Percentiles rank a stretch among this genome's conserved stretches.
phyloP scores from a whole-genome alignment of 768 basidiomycete species.

The Postia placenta region DNA sequence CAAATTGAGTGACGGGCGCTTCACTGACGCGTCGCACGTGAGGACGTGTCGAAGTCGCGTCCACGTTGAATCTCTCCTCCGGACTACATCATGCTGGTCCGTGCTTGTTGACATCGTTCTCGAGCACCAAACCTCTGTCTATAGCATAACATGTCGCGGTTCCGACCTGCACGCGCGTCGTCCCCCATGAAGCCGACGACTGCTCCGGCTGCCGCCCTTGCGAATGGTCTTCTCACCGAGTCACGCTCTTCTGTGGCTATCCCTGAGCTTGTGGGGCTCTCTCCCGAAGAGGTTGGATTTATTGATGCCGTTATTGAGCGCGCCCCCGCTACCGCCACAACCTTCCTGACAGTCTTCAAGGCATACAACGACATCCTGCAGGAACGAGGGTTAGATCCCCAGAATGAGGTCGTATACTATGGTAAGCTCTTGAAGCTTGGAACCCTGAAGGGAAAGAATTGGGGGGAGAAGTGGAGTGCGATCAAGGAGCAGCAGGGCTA shows the following conservation, averaged over 20 bases:
- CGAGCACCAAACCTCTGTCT: too few species aligned
- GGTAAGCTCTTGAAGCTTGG: conserved; percentile 79
- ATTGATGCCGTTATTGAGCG: conserved; percentile 70
- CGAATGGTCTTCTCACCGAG: conserved; percentile 12
- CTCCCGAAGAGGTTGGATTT: conserved; percentile 52
- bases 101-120: too few species aligned
- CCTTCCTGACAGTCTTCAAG: conserved; percentile 77
- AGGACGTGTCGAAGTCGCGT: not conserved
- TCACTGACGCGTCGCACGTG: conserved; percentile 2
- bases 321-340: conserved; percentile 62
- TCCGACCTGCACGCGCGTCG: conserved; percentile 29
- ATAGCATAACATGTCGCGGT: conserved; percentile 25
- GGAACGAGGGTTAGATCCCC: conserved; percentile 69
- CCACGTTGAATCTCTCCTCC: not conserved
- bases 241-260: conserved; percentile 21
- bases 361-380: conserved; percentile 77
- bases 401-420: conserved; percentile 75
- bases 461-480: conserved; percentile 76
- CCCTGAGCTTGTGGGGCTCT: conserved; percentile 27
- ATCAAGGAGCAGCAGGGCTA: conserved; percentile 56
- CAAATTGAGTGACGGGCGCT: too few species aligned
- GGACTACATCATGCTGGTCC: too few species aligned
- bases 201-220: conserved; percentile 8
- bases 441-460: conserved; percentile 71
- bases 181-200: conserved; percentile 20